Evolutionary conservation across 257 asterid species (phyloP), one percentile per base, ranked within the genome.

Genomic region (Nicotiana noctiflora): DNA sequence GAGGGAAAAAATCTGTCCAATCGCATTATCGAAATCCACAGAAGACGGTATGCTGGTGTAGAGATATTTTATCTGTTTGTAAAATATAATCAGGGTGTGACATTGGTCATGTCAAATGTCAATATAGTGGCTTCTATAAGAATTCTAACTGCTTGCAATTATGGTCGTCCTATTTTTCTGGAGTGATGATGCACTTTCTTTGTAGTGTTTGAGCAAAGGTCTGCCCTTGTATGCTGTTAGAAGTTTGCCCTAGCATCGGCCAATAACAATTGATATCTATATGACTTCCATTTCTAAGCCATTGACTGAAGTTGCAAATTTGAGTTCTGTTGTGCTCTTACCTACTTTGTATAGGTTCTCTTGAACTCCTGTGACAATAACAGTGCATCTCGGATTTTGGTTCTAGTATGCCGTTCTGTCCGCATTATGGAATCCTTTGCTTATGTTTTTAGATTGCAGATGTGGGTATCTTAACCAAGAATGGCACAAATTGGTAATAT

Each of bases 11-110:
- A 88, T 59, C 88, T 95, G 70, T 86, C 97, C 8, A 83, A 83
- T 70, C 91, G 92, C 79, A 91, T 95, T 53, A 83, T 74, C 76
- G 95, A 92, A 62, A 84, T 88, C 63, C 99, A 95, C 88, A 90
- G 85, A 87, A 85, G 92, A 79, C 91, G 97, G 99, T 93, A 90
- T 61, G 84, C 55, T n/a, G 55, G 64, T 11, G 8, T 74, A 49
- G 23, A 74, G 4, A 74, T 49, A 7, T 1, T 74, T 49, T 25
- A 62, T 62, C 40, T 72, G 79, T 2, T 74, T 74, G 78, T 25
- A 37, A 46, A 74, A 74, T 49, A 49, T 49, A 23, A 72, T 23
- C 61, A 7, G 21, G 61, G 61, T 25, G 61, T 64, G 74, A 6
- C 23, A 15, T 29, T 3, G 76, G 37, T 70, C 59, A n/a, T 44